phyloP scores from a whole-genome alignment of 768 basidiomycete species.

The Boletus rubroflammeus region DNA sequence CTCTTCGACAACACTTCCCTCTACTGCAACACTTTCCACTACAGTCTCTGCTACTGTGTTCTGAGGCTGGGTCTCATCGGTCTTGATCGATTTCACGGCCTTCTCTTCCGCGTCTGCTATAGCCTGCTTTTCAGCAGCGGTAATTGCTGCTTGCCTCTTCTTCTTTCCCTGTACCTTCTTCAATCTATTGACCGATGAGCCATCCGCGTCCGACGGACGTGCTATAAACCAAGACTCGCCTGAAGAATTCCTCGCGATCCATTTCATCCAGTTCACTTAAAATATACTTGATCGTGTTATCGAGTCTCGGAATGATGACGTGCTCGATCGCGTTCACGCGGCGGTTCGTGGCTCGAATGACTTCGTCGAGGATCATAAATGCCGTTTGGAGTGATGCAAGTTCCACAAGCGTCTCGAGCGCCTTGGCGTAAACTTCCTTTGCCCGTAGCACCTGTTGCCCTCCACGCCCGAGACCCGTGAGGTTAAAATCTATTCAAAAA shows the following conservation, averaged over 20 bases:
- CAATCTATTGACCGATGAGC: constrained; percentile 46
- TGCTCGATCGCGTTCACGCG: constrained; percentile 99
- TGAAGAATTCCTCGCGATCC: constrained; percentile 94
- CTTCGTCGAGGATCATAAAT: constrained; percentile 97
- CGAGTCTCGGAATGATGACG: constrained; percentile 89
- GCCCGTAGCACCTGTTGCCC: constrained; percentile 93
- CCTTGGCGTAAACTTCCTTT: constrained; percentile 98
- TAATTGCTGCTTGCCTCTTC: constrained; percentile 69
- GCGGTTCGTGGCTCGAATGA: constrained; percentile 98
- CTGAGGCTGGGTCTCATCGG: constrained; percentile 3
- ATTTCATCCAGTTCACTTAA: constrained; percentile 97
- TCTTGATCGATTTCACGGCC: constrained; percentile 1
- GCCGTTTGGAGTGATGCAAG: constrained; percentile 96
- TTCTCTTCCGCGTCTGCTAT: constrained; percentile 4
- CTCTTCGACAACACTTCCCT: constrained; percentile 11
- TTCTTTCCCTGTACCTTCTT: constrained; percentile 99
- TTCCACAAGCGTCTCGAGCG: constrained; percentile 95
- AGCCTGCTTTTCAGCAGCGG: constrained; percentile 26
- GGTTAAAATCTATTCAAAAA: constrained; percentile 72
- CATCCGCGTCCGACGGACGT: not conserved
- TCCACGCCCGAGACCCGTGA: constrained; percentile 94
- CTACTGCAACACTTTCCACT: not conserved
- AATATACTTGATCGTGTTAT: constrained; percentile 98
- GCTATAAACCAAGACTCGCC: constrained; percentile 41
- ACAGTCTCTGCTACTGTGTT: not conserved